Evolutionary conservation across 495 filamentous ascomycete genomes (phyloP).

Genomic region (Neurospora hispaniola): DNA sequence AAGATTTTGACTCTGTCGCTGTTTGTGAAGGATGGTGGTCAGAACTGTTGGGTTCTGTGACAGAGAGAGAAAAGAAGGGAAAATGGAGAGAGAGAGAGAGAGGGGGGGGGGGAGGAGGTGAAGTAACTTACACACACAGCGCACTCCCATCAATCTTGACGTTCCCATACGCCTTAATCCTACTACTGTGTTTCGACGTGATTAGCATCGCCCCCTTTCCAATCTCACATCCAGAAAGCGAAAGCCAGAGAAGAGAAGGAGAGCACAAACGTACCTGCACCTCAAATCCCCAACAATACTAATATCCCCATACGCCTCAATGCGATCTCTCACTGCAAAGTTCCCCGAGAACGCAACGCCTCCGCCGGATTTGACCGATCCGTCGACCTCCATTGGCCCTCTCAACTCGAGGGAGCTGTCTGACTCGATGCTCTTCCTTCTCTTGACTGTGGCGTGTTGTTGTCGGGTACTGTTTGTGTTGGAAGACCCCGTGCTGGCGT

Average conservation of each 20-base stretch:
- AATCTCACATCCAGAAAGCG: neutral
- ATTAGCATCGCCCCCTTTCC: neutral
- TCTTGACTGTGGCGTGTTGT: constrained; percentile 6
- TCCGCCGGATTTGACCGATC: constrained; percentile 28
- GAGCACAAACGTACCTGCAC: constrained; percentile 11
- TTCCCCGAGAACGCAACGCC: constrained; percentile 22
- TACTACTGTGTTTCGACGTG: constrained; percentile 12
- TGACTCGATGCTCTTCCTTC: constrained; percentile 24
- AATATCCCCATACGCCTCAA: constrained; percentile 31
- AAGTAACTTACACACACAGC: constrained; percentile 7
- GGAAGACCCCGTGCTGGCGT: constrained; percentile 3
- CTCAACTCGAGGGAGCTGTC: constrained; percentile 19
- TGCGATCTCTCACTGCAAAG: constrained; percentile 22
- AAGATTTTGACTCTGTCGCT: constrained; percentile 32
- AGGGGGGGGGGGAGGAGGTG: no score
- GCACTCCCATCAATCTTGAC: constrained; percentile 21
- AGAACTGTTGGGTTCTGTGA: neutral
- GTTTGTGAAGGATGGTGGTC: neutral
- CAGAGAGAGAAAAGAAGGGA: neutral
- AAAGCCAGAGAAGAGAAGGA: neutral
- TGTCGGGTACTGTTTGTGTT: neutral
- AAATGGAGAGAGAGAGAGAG: no score
- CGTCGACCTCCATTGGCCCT: constrained; percentile 29
- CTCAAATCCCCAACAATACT: constrained; percentile 22
- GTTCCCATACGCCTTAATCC: constrained; percentile 27